Conservation (phyloP, 345 rosid species). For the Acer saccharum region DNA sequence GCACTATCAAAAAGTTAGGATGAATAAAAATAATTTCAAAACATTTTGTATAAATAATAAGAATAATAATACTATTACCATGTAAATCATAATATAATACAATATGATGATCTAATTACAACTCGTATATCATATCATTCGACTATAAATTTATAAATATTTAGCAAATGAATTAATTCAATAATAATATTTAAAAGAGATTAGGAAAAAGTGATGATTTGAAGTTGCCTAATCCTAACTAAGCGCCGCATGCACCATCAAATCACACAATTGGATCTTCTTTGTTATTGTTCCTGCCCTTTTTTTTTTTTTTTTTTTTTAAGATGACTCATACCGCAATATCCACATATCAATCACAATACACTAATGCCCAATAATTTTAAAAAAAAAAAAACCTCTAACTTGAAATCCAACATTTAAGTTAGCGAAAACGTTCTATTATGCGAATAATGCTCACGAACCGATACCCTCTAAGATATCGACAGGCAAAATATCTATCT, state of each 20-base stretch:
- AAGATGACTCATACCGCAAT: constrained; percentile 38
- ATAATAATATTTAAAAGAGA: no score
- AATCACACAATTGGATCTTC: neutral
- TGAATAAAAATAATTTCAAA: no score
- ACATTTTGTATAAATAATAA: no score
- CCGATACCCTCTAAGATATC: neutral
- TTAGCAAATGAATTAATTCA: no score
- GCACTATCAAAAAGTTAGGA: no score
- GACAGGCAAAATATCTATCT: neutral
- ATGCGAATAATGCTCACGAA: neutral
- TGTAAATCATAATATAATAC: no score
- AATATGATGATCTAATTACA: no score
- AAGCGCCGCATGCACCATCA: constrained; percentile 19
- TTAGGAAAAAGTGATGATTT: neutral
- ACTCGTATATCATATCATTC: no score
- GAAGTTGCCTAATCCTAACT: constrained; percentile 12
- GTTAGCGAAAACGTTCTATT: no score
- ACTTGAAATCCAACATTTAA: neutral
- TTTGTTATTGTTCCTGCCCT: neutral
- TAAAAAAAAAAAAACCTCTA: no score
- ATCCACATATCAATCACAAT: neutral
- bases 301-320: neutral
- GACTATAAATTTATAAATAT: no score
- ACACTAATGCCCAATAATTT: neutral
- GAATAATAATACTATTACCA: no score